Evolutionary conservation across 805 yeast species (phyloP), one percentile per base, ranked within the genome.

Genomic region (Kluyveromyces siamensis): DNA sequence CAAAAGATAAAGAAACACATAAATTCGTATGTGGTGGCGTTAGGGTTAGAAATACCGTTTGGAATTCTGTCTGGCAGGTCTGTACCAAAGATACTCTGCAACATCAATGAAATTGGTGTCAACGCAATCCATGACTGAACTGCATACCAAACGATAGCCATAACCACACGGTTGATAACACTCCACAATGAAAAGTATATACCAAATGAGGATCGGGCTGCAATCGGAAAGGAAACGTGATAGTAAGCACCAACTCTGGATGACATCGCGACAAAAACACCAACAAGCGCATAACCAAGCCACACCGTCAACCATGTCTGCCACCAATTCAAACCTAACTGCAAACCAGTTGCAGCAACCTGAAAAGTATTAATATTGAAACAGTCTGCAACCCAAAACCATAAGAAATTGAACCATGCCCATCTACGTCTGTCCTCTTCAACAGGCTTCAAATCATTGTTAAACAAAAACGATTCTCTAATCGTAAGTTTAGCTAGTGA

Each of bases 321-420:
- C 95, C 95, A 88, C 95, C 96, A 87, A 16, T 83, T 77, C 67
- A 88, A 69, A 10, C 93, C 93, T 19, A 81, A 79, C 47, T 74
- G 72, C 49, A 84, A 83, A 58, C 95, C 95, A 0, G 95, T 84
- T 8, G 91, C 81, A 2, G 95, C 96, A 57, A 88, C 87, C 71
- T 85, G 89, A 88, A 91, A 87, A 6, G 96, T 87, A 64, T 86
- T 87, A 61, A 88, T 80, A 67, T 88, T 88, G 70, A 88, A 86
- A 33, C 95, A 81, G 63, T 88, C 96, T 0, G 96, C 88, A 50
- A 88, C 66, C 96, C 96, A 88, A 58, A 86, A 84, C 54, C 77
- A 80, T 13, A 84, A 81, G 62, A 70, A 88, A 64, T 87, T 86
- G 65, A 72, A 81, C 95, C 95, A 86, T 27, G 77, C 69, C 96